Percentiles rank a stretch among this genome's conserved stretches.
phyloP scores from a whole-genome alignment of 208 protist species.

The Trypanosomatidae sp. region DNA sequence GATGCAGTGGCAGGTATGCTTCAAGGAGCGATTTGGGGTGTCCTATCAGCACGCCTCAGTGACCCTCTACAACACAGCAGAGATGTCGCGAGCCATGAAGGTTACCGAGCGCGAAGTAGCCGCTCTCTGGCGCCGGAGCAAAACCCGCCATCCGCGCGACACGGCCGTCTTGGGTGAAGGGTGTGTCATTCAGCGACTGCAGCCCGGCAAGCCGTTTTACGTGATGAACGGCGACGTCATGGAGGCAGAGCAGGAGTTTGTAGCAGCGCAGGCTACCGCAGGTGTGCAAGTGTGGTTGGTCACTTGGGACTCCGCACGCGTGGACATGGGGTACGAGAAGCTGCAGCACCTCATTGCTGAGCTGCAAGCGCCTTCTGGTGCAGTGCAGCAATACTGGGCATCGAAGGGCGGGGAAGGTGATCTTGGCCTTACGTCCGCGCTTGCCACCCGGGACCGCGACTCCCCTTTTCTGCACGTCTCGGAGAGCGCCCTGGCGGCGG shows the following conservation, averaged over 20 bases:
- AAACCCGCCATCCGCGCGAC: conserved; percentile 16
- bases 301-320: conserved; percentile 11
- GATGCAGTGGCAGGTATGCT: conserved; percentile 6
- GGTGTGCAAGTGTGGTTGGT: conserved; percentile 27
- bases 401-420: background rate
- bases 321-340: conserved; percentile 10
- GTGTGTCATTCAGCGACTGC: conserved; percentile 38
- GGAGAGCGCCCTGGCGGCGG: conserved; percentile 64
- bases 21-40: conserved; percentile 29
- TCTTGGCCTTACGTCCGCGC: background rate
- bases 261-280: background rate
- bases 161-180: conserved; percentile 31
- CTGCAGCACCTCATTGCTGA: conserved; percentile 12
- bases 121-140: conserved; percentile 20
- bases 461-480: conserved; percentile 48
- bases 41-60: conserved; percentile 13
- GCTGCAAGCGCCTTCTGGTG: conserved; percentile 12
- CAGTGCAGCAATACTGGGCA: conserved; percentile 12
- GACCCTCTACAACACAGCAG: conserved; percentile 23
- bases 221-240: conserved; percentile 36
- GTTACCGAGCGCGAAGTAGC: conserved; percentile 17
- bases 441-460: background rate
- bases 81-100: conserved; percentile 23
- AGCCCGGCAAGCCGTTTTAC: conserved; percentile 46
- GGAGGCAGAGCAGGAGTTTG: conserved; percentile 23